phyloP scores from a whole-genome alignment of 164 flowering plant species.

The Santalum album region DNA sequence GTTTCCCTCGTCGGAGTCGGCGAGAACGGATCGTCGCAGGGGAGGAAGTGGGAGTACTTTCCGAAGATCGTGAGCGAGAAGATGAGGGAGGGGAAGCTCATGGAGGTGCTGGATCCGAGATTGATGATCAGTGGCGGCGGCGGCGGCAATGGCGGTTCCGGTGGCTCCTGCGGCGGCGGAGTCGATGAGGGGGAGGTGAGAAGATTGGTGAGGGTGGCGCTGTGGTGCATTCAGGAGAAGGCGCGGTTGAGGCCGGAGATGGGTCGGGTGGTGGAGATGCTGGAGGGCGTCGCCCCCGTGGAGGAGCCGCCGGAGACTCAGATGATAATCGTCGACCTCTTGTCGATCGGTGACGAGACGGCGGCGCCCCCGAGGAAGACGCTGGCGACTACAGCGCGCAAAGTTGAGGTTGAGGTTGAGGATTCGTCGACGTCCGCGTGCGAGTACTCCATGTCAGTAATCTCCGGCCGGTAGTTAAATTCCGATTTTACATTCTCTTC shows the following conservation, averaged over 20 bases:
- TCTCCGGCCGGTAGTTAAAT: constrained; percentile 30
- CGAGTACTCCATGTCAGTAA: constrained; percentile 19
- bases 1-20: constrained; percentile 23
- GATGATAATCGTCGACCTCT: constrained; percentile 58
- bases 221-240: constrained; percentile 88
- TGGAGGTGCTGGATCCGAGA: constrained; percentile 69
- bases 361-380: neutral
- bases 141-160: too few species aligned
- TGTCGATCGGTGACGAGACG: constrained; percentile 31
- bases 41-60: constrained; percentile 56
- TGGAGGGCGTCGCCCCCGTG: constrained; percentile 49
- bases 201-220: constrained; percentile 45
- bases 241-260: constrained; percentile 63
- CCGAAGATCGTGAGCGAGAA: constrained; percentile 59
- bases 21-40: constrained; percentile 9
- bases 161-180: too few species aligned
- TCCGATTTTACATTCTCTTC: too few species aligned
- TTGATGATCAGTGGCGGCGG: constrained; percentile 8
- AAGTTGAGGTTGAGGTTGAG: constrained; percentile 1
- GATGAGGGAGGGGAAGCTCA: constrained; percentile 51
- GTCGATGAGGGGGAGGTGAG: constrained; percentile 48
- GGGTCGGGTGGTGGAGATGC: constrained; percentile 69
- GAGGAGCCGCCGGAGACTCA: constrained; percentile 63
- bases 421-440: constrained; percentile 10
- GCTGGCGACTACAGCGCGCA: constrained; percentile 3